Evolutionary conservation across 1,284 basidiomycete genomes (phyloP), one percentile per base, ranked within the genome.

Genomic region (Mycena sp.): DNA sequence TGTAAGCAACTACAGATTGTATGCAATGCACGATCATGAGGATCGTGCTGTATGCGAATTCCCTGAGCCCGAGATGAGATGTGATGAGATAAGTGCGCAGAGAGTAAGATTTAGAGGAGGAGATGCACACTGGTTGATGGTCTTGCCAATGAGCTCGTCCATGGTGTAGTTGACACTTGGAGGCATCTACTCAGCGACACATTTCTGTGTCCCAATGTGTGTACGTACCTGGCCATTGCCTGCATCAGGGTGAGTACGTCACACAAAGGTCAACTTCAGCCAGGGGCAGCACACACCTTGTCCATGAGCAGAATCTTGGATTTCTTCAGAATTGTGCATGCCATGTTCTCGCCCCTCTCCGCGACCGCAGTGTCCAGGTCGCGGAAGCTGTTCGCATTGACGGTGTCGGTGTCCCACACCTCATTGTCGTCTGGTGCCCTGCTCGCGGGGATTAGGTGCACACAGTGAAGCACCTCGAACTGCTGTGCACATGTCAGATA

Each of bases 281-380:
- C 44, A 43, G 43, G 65, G 35, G 29, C 21, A 54, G 32, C 62
- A 88, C 92, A 74, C 94, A 92, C 89, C 57, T 68, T 64, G 68
- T 89, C 87, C 82, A 94, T 93, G 64, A 95, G 83, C 37, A 95
- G 78, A 21, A 95, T 80, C 70, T 87, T 90, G 40, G 90, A 90
- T 17, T 89, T 82, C 72, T 90, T 89, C 50, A 94, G 77, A 60
- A 95, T 91, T 1, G 92, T 92, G 55, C 92, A 83, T 11, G 92
- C 92, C 91, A 95, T 93, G 74, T 97, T 98, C 41, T 96, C 94
- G n/a, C 94, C 94, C 1, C 90, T 90, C 77, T 94, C 93, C 2
- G 91, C 91, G 10, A 97, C 94, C n/a, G 86, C 76, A 0, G 91
- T 92, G 63, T 94, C 92, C 5, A 98, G 82, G 73, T 94, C 89